Percentiles rank a stretch among this genome's conserved stretches.
These are phyloP conservation scores for Candida berthetii DNA, from an alignment of 805 yeast genomes.

Conservation along the genomic window DNA sequence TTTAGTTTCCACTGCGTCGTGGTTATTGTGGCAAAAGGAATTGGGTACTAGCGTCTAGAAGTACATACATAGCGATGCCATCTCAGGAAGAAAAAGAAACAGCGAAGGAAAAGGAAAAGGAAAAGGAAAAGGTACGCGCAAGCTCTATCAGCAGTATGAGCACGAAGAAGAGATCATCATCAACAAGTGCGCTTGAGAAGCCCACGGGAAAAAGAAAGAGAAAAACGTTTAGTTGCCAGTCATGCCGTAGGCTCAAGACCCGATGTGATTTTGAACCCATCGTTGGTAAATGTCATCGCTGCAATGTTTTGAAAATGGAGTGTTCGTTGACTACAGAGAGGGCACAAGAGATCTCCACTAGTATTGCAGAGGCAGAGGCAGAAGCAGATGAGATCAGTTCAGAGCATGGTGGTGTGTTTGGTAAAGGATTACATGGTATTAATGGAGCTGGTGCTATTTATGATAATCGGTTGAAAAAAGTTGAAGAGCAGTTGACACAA, in stretches of 20 bases:
- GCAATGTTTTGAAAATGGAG: constrained; percentile 37
- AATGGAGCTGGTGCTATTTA: no score
- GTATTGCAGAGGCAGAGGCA: constrained; percentile 8
- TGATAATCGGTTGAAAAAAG: constrained; percentile 3
- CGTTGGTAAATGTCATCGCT: constrained; percentile 43
- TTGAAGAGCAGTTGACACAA: constrained; percentile 14
- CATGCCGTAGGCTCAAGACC: constrained; percentile 51
- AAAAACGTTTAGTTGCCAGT: constrained; percentile 38
- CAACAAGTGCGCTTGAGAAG: not conserved
- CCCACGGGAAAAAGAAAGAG: constrained; percentile 26
- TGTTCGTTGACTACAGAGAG: constrained; percentile 39
- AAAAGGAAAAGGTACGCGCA: no score
- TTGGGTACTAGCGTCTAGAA: no score
- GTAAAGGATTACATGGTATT: no score
- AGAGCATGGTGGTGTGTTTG: no score
- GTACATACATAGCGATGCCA: no score
- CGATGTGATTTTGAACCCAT: constrained; percentile 46
- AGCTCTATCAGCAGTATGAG: no score
- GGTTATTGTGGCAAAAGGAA: no score
- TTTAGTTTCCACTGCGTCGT: no score
- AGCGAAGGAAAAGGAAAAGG: no score
- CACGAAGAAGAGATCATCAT: constrained; percentile 11
- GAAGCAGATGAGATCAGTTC: no score
- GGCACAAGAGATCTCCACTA: constrained; percentile 17
- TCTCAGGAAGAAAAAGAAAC: no score